Conservation (phyloP, 768 basidiomycete species). For the Leccinellum albellum region DNA sequence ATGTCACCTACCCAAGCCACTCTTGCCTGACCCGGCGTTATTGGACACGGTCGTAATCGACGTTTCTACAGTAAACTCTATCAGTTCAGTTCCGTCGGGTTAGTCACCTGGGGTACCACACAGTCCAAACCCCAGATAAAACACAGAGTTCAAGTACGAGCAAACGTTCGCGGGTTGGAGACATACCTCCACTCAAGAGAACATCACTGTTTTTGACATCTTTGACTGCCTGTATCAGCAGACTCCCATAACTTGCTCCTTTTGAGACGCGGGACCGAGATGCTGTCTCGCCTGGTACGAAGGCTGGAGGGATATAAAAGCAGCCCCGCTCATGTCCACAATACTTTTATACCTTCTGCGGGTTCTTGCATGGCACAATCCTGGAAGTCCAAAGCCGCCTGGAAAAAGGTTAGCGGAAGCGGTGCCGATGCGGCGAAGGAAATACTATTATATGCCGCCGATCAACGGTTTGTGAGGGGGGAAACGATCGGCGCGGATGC, state of each 20-base stretch:
- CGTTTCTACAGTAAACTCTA: constrained; percentile 49
- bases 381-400: background rate
- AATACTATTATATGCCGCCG: background rate
- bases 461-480: too few species aligned
- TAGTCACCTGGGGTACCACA: constrained; percentile 76
- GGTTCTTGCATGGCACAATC: background rate
- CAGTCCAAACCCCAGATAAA: constrained; percentile 71
- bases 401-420: background rate
- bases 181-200: constrained; percentile 75
- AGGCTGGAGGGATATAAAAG: constrained; percentile 3
- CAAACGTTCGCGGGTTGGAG: background rate
- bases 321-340: background rate
- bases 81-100: background rate
- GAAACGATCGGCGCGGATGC: too few species aligned
- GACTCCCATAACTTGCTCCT: constrained; percentile 67
- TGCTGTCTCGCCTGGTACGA: constrained; percentile 3
- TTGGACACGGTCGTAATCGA: constrained; percentile 84
- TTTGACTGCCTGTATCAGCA: constrained; percentile 73
- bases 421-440: constrained; percentile 3
- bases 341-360: constrained; percentile 12
- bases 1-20: constrained; percentile 55
- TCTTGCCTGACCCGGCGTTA: constrained; percentile 69
- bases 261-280: constrained; percentile 10
- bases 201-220: constrained; percentile 77
- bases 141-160: background rate